These are phyloP conservation scores for Citrus trifoliata DNA, from an alignment of 345 rosid species.

Conservation along the genomic window DNA sequence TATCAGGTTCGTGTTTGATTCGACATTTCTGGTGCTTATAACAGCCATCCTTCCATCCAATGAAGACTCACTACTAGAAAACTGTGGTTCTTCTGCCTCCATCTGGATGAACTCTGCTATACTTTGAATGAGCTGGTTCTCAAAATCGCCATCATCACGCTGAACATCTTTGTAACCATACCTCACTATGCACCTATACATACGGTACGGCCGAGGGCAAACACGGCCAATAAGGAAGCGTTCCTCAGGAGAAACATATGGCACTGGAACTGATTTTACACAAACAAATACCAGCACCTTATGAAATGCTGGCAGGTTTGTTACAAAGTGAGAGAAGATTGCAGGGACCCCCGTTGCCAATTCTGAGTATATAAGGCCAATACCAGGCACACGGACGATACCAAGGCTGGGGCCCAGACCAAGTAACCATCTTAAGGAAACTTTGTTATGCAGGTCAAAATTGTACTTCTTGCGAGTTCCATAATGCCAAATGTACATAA, in stretches of 20 bases:
- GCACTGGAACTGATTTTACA: conserved; percentile 95
- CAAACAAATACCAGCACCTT: conserved; percentile 88
- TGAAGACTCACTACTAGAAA: conserved; percentile 49
- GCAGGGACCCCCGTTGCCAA: conserved; percentile 93
- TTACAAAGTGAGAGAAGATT: conserved; percentile 93
- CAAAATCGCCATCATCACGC: conserved; percentile 76
- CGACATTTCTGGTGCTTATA: conserved; percentile 58
- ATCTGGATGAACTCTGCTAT: conserved; percentile 95
- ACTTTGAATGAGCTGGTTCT: conserved; percentile 78
- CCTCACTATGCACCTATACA: conserved; percentile 94
- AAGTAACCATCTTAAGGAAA: conserved; percentile 82
- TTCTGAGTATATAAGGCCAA: conserved; percentile 90
- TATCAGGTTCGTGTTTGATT: conserved; percentile 48
- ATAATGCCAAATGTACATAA: conserved; percentile 94
- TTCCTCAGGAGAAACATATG: conserved; percentile 80
- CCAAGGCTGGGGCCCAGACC: conserved; percentile 97
- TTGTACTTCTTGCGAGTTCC: conserved; percentile 88
- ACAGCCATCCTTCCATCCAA: conserved; percentile 96
- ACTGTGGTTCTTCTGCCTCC: conserved; percentile 78
- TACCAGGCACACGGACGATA: conserved; percentile 92
- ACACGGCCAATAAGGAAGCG: conserved; percentile 93
- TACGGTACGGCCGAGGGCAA: conserved; percentile 88
- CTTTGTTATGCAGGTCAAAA: conserved; percentile 93
- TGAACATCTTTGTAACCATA: conserved; percentile 95
- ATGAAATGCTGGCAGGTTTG: conserved; percentile 93